A percentile compares a stretch with the other conserved stretches of the same genome.
These are phyloP conservation scores for Coccomyxa sp. DNA, from an alignment of 139 green algal species.

Conservation along the genomic window DNA sequence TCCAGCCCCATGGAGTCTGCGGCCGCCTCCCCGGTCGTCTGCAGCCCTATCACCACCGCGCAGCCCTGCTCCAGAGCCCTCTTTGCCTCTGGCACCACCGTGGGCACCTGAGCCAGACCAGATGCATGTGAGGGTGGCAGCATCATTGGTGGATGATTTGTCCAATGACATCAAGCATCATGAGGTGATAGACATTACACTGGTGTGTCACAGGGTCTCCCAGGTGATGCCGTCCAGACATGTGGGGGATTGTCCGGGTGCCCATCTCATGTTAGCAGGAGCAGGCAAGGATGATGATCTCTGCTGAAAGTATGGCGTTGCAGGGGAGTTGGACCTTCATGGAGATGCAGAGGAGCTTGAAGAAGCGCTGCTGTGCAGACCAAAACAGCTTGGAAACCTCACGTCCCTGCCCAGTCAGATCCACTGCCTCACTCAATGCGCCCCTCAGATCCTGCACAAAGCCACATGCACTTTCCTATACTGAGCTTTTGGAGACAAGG, in stretches of 20 bases:
- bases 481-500: neutral
- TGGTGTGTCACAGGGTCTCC: no score
- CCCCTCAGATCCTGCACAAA: conserved; percentile 29
- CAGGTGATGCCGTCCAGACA: neutral
- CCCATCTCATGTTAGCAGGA: no score
- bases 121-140: neutral
- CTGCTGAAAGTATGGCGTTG: no score
- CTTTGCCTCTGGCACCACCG: conserved; percentile 61
- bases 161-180: no score
- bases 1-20: conserved; percentile 40
- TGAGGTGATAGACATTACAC: no score
- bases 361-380: conserved; percentile 86
- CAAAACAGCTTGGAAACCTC: conserved; percentile 73
- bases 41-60: conserved; percentile 78
- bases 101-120: conserved; percentile 45
- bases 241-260: no score
- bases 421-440: conserved; percentile 39
- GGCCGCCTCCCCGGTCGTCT: conserved; percentile 55
- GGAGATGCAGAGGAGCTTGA: conserved; percentile 85
- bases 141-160: no score
- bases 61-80: conserved; percentile 44
- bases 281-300: no score
- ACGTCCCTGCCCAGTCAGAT: conserved; percentile 19
- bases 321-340: conserved; percentile 56
- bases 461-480: neutral